Percentiles rank a stretch among this genome's conserved stretches.
These are phyloP conservation scores for Lenwebbia sp. DNA, from an alignment of 345 rosid genomes.

Conservation along the genomic window DNA sequence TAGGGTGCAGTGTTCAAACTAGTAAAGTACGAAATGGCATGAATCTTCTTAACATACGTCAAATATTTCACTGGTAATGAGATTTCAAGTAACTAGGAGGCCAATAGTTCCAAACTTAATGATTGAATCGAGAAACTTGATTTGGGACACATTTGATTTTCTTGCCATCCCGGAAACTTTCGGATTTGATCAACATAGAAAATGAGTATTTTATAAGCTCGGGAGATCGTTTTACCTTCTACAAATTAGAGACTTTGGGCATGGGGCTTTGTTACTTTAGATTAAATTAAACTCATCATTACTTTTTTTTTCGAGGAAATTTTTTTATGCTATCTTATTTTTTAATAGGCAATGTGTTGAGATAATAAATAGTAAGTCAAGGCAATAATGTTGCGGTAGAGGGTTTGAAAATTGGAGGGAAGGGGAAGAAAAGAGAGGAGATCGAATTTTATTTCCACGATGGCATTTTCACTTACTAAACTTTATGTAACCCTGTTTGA, in stretches of 20 bases:
- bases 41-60: not conserved
- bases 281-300: no score
- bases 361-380: no score
- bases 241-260: fast-evolving
- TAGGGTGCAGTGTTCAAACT: not conserved
- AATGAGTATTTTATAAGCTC: not conserved
- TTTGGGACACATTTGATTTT: not conserved
- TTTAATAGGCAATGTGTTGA: no score
- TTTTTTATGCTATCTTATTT: no score
- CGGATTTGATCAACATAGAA: not conserved
- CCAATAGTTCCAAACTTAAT: not conserved
- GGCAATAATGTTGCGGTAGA: no score
- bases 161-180: not conserved
- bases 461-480: no score
- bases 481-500: no score
- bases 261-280: not conserved
- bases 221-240: not conserved
- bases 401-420: no score
- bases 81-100: not conserved
- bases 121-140: not conserved
- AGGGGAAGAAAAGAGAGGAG: no score
- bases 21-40: not conserved
- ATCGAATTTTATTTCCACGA: no score
- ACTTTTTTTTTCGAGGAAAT: no score
- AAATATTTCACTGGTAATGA: not conserved